These are phyloP conservation scores for Arthonia radiata DNA, from an alignment of 495 filamentous ascomycete genomes.

Conservation along the genomic window DNA sequence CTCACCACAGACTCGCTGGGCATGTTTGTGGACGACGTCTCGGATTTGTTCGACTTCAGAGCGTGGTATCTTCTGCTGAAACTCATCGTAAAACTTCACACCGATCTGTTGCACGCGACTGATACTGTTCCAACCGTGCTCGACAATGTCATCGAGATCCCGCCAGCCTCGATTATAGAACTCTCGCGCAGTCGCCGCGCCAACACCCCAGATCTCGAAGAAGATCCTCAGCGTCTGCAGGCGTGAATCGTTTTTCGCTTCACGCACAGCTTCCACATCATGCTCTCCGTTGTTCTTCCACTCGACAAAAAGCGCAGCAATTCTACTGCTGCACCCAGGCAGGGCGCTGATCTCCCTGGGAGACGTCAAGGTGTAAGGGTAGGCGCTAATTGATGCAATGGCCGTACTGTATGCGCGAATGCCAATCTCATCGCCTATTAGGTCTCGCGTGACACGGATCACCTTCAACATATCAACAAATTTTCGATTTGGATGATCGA, in stretches of 20 bases:
- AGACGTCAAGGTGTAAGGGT: constrained; percentile 35
- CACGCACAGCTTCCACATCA: constrained; percentile 31
- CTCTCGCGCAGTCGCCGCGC: constrained; percentile 53
- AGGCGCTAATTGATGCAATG: constrained; percentile 64
- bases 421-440: constrained; percentile 53
- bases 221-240: constrained; percentile 42
- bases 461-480: constrained; percentile 59
- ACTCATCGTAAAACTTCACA: constrained; percentile 85
- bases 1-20: constrained; percentile 21
- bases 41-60: constrained; percentile 50
- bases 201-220: constrained; percentile 73
- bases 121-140: constrained; percentile 53
- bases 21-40: constrained; percentile 32
- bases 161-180: constrained; percentile 56
- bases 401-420: constrained; percentile 70
- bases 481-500: constrained; percentile 39
- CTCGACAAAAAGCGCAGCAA: constrained; percentile 54
- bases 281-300: constrained; percentile 33
- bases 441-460: constrained; percentile 41
- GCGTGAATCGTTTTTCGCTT: constrained; percentile 35
- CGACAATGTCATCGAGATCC: constrained; percentile 61
- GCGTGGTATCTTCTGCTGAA: constrained; percentile 44
- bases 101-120: constrained; percentile 77
- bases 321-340: constrained; percentile 64
- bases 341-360: constrained; percentile 39